Evolutionary conservation across 352 stramenopile genomes (phyloP).

Genomic region (Pythium dissimile): DNA sequence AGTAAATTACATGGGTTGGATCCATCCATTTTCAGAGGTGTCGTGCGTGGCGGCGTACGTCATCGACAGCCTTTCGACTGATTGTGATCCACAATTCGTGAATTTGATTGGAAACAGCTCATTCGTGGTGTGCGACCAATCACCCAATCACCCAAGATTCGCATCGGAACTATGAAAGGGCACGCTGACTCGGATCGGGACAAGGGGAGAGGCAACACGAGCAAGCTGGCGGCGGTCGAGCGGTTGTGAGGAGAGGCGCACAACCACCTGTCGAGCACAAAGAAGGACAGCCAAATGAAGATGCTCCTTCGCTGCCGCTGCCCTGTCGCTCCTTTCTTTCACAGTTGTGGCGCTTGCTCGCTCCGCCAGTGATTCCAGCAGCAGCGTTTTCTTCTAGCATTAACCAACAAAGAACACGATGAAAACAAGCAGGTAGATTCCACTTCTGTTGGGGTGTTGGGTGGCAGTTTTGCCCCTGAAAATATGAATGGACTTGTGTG

Average conservation of each 20-base stretch:
- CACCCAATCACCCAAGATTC: conserved; percentile 25
- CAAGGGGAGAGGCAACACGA: not conserved
- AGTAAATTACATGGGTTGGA: conserved; percentile 1
- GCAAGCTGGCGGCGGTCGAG: conserved; percentile 1
- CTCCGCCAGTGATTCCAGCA: too few relatives aligned
- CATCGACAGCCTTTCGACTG: conserved; percentile 18
- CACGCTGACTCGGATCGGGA: conserved; percentile 6
- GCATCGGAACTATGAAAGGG: conserved; percentile 11
- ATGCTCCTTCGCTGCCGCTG: not conserved
- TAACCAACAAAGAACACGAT: too few relatives aligned
- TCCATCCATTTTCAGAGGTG: conserved; percentile 7
- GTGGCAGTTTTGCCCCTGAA: too few relatives aligned
- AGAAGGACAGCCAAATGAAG: not conserved
- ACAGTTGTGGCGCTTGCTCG: too few relatives aligned
- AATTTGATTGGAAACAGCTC: conserved; percentile 18
- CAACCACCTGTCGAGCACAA: conserved; percentile 4
- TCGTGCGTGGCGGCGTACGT: conserved; percentile 15
- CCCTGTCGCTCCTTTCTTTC: not conserved
- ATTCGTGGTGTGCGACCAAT: conserved; percentile 10
- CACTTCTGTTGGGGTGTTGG: too few relatives aligned
- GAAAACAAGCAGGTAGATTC: too few relatives aligned
- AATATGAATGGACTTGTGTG: too few relatives aligned
- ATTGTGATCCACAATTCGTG: too few relatives aligned
- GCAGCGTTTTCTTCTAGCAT: too few relatives aligned
- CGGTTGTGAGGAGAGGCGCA: not conserved